These are phyloP conservation scores for Amniculicola lignicola DNA, from an alignment of 495 filamentous ascomycete genomes.

Conservation along the genomic window DNA sequence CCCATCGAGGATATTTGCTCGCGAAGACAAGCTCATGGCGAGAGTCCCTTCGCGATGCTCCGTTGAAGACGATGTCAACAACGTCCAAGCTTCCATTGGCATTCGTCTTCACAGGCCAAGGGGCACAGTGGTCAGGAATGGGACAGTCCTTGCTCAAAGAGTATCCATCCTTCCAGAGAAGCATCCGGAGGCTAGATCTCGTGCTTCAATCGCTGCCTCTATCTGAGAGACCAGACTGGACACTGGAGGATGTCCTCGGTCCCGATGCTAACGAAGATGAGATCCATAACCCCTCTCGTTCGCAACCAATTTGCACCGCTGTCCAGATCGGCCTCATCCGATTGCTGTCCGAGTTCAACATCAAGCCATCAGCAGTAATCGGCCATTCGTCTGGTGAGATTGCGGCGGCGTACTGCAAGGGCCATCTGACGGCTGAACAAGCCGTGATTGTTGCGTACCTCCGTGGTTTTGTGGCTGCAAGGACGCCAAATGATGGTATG, in stretches of 20 bases:
- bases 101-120: too few species aligned
- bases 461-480: background rate
- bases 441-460: slow-evolving; percentile 16
- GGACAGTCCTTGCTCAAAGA: background rate
- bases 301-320: slow-evolving; percentile 24
- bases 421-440: slow-evolving; percentile 3
- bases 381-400: slow-evolving; percentile 31
- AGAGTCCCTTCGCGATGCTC: too few species aligned
- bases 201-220: background rate
- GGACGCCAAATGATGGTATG: background rate
- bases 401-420: slow-evolving; percentile 16
- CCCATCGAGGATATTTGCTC: too few species aligned
- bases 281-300: slow-evolving; percentile 5
- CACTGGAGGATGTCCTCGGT: background rate
- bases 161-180: slow-evolving; percentile 2
- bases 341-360: slow-evolving; percentile 3
- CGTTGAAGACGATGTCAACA: too few species aligned
- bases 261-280: background rate
- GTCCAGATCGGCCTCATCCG: slow-evolving; percentile 21
- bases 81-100: too few species aligned
- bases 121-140: slow-evolving; percentile 30
- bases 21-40: too few species aligned
- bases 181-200: background rate
- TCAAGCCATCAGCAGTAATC: background rate
- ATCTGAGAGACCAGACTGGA: slow-evolving; percentile 1